Base-by-base conservation (phyloP, 208 protist species). In the Strigomonas culicis region DNA sequence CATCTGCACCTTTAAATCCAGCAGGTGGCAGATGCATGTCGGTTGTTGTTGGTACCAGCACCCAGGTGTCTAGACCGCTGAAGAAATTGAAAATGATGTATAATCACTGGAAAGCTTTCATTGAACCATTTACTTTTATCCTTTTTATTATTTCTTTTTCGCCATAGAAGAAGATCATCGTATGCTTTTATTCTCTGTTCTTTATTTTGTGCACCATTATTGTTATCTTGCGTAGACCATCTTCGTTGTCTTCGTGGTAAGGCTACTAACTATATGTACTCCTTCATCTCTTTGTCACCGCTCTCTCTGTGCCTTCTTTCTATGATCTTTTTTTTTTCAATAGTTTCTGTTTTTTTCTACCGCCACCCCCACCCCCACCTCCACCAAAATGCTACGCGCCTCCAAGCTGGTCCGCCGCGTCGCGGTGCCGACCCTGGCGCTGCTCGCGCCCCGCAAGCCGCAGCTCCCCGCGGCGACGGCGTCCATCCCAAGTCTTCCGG, bases 301-400 rank as follows among this genome's bases (percentile, higher is more conserved):
- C n/a, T n/a, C n/a, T n/a, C n/a, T n/a, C n/a, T n/a, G n/a, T n/a
- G 39, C 10, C 17, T 46, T 58, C 8, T 10, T 58, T 58, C 21
- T 32, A 36, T 30, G n/a, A 11, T n/a, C 25, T 58, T 36, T 58
- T 21, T 24, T 53, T 53, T 24, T 24, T 46, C 10, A 46, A 46
- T n/a, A 46, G 11, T 46, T 53, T 22, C 17, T 58, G 36, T 32
- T 58, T 30, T 53, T n/a, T n/a, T n/a, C n/a, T n/a, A n/a, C n/a
- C n/a, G n/a, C n/a, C n/a, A n/a, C n/a, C n/a, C n/a, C n/a, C n/a
- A n/a, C n/a, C n/a, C 10, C 32, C 32, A 39, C 32, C 32, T 13
- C 32, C 32, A 39, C 32, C 32, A 24, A 51, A 3, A 70, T 70
- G 65, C 59, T 70, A 44, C 65, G 65, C 28, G 39, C 53, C 46